A percentile compares a stretch with the other conserved stretches of the same genome.
Evolutionary conservation across 2,329 filamentous ascomycete species (phyloP).

Genomic region (Endocalyx cinctus): DNA sequence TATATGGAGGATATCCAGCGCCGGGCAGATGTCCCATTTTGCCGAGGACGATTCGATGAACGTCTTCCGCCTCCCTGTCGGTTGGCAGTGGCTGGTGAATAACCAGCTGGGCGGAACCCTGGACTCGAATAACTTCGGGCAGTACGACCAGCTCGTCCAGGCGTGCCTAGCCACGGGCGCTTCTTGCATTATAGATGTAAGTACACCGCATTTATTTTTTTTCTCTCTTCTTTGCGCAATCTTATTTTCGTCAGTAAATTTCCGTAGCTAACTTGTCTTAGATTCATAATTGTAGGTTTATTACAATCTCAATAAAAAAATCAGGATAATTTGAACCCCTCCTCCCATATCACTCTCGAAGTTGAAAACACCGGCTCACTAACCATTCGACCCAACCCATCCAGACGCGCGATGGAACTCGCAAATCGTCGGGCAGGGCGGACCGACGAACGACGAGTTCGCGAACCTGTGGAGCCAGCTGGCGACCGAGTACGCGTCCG

Average conservation of each 20-base stretch:
- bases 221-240: too few species aligned
- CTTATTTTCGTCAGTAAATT: too few species aligned
- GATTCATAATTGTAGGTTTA: slow-evolving; percentile 21
- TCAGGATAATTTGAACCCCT: neutral
- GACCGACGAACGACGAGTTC: slow-evolving; percentile 53
- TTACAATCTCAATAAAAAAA: neutral
- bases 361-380: too few species aligned
- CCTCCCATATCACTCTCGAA: too few species aligned
- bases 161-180: slow-evolving; percentile 44
- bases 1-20: too few species aligned
- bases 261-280: slow-evolving; percentile 7
- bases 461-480: slow-evolving; percentile 51
- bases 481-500: slow-evolving; percentile 44
- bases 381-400: too few species aligned
- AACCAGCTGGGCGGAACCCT: slow-evolving; percentile 38
- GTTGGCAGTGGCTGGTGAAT: slow-evolving; percentile 48
- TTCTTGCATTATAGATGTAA: slow-evolving; percentile 44
- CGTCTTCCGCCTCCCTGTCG: slow-evolving; percentile 45
- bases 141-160: slow-evolving; percentile 47
- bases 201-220: neutral
- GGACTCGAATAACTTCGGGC: slow-evolving; percentile 33
- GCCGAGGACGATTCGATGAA: slow-evolving; percentile 47
- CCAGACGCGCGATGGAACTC: slow-evolving; percentile 50
- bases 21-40: slow-evolving; percentile 55
- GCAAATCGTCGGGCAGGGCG: slow-evolving; percentile 60